These are phyloP conservation scores for Peniophora sp. DNA, from an alignment of 1,284 basidiomycete genomes.

Conservation along the genomic window DNA sequence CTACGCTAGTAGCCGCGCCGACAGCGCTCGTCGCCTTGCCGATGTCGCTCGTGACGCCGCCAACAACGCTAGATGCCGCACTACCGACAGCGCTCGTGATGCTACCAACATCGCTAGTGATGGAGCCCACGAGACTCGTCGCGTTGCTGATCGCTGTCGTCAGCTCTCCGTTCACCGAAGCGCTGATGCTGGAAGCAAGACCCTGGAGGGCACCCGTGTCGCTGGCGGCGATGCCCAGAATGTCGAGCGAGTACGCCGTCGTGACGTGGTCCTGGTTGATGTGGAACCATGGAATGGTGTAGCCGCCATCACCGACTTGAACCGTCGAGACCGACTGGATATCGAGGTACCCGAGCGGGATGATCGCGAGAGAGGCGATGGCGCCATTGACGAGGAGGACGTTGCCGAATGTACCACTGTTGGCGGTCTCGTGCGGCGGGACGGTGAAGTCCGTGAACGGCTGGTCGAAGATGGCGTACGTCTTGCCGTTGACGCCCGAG, in stretches of 20 bases:
- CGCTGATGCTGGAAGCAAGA: background rate
- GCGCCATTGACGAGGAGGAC: constrained; percentile 54
- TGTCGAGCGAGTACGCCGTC: constrained; percentile 30
- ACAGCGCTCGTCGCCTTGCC: background rate
- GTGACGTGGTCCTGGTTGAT: constrained; percentile 39
- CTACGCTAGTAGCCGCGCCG: background rate
- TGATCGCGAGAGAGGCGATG: constrained; percentile 43
- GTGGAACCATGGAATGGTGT: constrained; percentile 50
- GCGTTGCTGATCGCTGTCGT: background rate
- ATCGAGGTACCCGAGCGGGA: constrained; percentile 46
- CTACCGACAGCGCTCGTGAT: background rate
- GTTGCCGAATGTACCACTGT: constrained; percentile 45
- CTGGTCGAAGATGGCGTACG: constrained; percentile 51
- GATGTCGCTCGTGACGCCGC: background rate
- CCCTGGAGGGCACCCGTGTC: background rate
- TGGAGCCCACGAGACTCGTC: background rate
- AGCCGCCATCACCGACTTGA: constrained; percentile 40
- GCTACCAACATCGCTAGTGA: background rate
- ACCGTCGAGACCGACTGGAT: constrained; percentile 41
- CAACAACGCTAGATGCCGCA: background rate
- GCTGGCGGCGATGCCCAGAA: background rate
- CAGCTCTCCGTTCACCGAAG: background rate
- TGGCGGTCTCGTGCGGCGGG: constrained; percentile 47
- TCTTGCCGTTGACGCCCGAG: constrained; percentile 38
- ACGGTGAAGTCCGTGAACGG: constrained; percentile 46